Base-by-base conservation (phyloP, 345 rosid species). In the Brassica rapa region DNA sequence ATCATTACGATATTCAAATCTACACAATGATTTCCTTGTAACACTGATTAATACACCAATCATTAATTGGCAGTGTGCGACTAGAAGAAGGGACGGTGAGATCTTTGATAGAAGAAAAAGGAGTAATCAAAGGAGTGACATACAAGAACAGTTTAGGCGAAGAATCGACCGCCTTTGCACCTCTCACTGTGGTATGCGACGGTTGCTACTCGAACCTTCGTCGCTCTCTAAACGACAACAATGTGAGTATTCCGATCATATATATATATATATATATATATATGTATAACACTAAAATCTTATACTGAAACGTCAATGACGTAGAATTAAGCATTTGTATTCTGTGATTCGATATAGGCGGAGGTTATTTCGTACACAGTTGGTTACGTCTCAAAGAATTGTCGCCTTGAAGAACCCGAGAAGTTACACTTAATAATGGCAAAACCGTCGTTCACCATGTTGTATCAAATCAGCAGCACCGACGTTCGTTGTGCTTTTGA, bases 101-200 rank as follows among this genome's bases (percentile, higher is more conserved):
- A 30, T 84, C 86, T 30, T 71, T 87, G 66, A 77, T 85, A 8
- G 85, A 84, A 84, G 87, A 85, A 77, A 85, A 82, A 3, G 85
- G 86, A 66, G 81, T 76, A 9, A 79, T 85, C 12, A 84, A 80
- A 72, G 88, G 88, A 53, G 86, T 87, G 8, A 74, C 70, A 56
- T 82, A 87, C 73, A 85, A 82, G 64, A 82, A 73, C 15, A 68
- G 59, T 0, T 33, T 67, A 41, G 83, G 87, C 10, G 53, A 84
- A 81, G 87, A 82, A 70, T 63, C 65, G 56, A 67, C 53, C 4
- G 80, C 84, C 1, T 82, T 49, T 59, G 86, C 88, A 43, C 86
- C 86, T 66, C 88, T 87, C 24, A 85, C 88, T 2, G 81, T 87
- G 9, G 88, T 87, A 4, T 87, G 88, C 21, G 88, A 87, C 21